Conservation (phyloP, 495 filamentous ascomycete genomes). For the Penicillium bovifimosum region DNA sequence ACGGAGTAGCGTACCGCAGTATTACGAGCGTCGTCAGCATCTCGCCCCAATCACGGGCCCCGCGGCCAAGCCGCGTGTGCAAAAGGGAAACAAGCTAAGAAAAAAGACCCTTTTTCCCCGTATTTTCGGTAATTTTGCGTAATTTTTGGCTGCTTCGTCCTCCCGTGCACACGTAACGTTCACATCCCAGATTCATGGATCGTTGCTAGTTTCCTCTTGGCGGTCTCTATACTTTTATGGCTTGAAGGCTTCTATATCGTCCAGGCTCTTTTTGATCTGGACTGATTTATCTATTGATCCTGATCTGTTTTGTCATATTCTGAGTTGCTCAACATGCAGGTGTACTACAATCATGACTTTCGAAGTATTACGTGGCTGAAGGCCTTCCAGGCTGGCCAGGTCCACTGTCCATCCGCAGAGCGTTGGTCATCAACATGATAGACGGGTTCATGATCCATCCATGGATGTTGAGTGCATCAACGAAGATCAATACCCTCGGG, state of each 20-base stretch:
- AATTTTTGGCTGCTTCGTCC: slow-evolving; percentile 8
- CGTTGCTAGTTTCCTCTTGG: slow-evolving; percentile 2
- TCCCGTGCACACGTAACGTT: slow-evolving; percentile 21
- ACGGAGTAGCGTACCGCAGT: slow-evolving; percentile 14
- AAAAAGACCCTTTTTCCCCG: slow-evolving; percentile 29
- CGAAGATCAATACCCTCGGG: neutral
- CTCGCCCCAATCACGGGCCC: slow-evolving; percentile 39
- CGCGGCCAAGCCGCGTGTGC: slow-evolving; percentile 44
- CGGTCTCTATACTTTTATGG: neutral
- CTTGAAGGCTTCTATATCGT: neutral
- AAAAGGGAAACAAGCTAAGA: slow-evolving; percentile 30
- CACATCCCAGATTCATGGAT: neutral
- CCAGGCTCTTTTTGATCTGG: neutral
- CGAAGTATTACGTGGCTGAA: neutral
- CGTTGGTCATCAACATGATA: neutral
- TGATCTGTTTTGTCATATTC: neutral
- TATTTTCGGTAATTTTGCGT: slow-evolving; percentile 8
- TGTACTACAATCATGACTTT: no score
- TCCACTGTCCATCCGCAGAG: no score
- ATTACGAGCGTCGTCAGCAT: slow-evolving; percentile 46
- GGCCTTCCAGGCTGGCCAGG: no score
- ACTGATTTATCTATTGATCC: no score
- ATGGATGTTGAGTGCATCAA: neutral
- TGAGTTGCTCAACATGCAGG: no score
- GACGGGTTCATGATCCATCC: no score